Base-by-base conservation (phyloP, 2,329 filamentous ascomycete genomes). In the Sporothrix brunneoviolacea region DNA sequence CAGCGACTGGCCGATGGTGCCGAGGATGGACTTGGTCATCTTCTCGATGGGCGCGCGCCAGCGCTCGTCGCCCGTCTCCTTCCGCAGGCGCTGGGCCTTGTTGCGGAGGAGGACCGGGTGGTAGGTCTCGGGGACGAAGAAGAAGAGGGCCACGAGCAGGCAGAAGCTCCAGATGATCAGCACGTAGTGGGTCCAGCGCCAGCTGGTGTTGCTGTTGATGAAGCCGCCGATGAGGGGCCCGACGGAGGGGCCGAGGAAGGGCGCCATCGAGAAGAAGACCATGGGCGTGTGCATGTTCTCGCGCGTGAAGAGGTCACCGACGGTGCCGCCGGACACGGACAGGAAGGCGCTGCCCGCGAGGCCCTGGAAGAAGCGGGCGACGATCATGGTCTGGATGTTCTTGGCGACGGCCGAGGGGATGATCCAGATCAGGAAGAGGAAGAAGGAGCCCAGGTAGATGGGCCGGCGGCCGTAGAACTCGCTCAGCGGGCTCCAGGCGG, bases 51-150 rank as follows among this genome's bases (percentile, higher is more conserved):
- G 83, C 8, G 90, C 87, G 54, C 77, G 76, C 77, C 84, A 95
- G 54, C 83, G 73, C 30, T 82, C 75, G 58, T 95, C 84, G n/a
- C 86, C 85, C 0, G 88, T 95, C 53, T 86, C 80, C 62, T 82
- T 77, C 48, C 90, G 82, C 28, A 90, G 64, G 50, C 72, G 73
- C 48, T 73, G 72, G 3, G 90, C 90, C 64, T 93, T 94, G 39
- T 76, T 74, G 47, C 83, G 78, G 37, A 95, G 72, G 42, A 93
- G 69, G 15, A 91, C 75, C n/a, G 79, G 80, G 57, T 83, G 87
- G 64, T 93, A 95, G 1, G 90, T 96, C 70, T 96, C 90, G 5
- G 90, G 91, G 3, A 95, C 88, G 38, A 90, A 72, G 30, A 88
- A 63, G 30, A 83, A 62, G 47, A 95, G 83, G 53, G 80, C 69